Conservation (phyloP, 2,329 filamentous ascomycete genomes). For the Ceratocystis eucalypticola region DNA sequence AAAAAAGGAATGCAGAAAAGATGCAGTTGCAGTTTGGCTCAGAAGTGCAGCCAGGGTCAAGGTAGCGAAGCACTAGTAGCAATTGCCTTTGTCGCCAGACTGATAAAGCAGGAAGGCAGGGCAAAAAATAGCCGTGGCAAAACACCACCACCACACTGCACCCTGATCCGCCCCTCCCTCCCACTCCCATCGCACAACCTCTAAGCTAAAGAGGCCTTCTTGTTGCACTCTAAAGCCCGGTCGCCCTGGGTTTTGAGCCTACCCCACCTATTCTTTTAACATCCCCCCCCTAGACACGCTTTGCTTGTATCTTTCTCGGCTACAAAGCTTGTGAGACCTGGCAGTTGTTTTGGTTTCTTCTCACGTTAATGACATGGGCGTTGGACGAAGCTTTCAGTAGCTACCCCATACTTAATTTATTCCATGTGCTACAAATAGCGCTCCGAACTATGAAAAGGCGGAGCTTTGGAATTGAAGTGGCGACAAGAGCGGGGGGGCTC, state of each 20-base stretch:
- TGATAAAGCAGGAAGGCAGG: not conserved
- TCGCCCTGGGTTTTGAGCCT: not conserved
- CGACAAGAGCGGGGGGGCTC: not conserved
- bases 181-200: not conserved
- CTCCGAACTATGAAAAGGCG: not conserved
- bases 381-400: not conserved
- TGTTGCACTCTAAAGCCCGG: not conserved
- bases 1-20: not conserved
- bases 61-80: not conserved
- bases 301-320: not conserved
- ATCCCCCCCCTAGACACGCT: too few relatives aligned
- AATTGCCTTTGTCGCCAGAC: not conserved
- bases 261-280: not conserved
- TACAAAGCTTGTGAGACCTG: not conserved
- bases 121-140: not conserved
- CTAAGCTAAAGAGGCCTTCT: not conserved
- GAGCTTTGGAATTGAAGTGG: not conserved
- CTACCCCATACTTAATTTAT: not conserved
- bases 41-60: conserved; percentile 1
- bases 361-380: not conserved
- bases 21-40: not conserved
- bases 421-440: not conserved
- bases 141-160: not conserved
- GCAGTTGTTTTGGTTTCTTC: not conserved
- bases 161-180: not conserved